These are phyloP conservation scores for Grifola frondosa DNA, from an alignment of 1,284 basidiomycete species.

Conservation along the genomic window DNA sequence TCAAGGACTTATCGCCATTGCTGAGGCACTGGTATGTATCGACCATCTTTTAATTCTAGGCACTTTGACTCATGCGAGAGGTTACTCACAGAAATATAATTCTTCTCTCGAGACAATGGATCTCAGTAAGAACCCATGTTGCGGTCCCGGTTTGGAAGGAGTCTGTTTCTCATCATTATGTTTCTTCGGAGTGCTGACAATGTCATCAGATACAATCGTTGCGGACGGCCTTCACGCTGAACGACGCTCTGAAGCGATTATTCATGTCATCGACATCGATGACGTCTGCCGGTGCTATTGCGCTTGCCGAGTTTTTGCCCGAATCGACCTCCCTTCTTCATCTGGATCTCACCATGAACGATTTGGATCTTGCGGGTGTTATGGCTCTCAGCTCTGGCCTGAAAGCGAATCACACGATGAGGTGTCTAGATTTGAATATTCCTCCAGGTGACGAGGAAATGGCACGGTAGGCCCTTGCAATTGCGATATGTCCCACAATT, in stretches of 20 bases:
- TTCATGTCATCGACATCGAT: conserved; percentile 88
- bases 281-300: conserved; percentile 86
- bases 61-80: background rate
- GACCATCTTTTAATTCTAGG: background rate
- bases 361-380: conserved; percentile 86
- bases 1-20: conserved; percentile 75
- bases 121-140: conserved; percentile 91
- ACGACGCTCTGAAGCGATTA: conserved; percentile 88
- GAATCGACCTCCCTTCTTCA: conserved; percentile 87
- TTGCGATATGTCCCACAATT: conserved; percentile 36
- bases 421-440: conserved; percentile 93
- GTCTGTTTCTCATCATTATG: conserved; percentile 44
- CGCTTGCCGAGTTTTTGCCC: conserved; percentile 93
- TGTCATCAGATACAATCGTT: conserved; percentile 75
- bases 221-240: conserved; percentile 90
- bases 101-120: conserved; percentile 92
- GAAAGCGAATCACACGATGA: conserved; percentile 79
- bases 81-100: conserved; percentile 81
- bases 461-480: conserved; percentile 57
- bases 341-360: conserved; percentile 82
- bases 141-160: conserved; percentile 83
- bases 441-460: conserved; percentile 87
- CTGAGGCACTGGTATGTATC: conserved; percentile 80
- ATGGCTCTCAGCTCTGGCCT: conserved; percentile 89
- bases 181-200: background rate